Conservation (phyloP, 371 early-diverging fungal species). For the Lichtheimia corymbifera region DNA sequence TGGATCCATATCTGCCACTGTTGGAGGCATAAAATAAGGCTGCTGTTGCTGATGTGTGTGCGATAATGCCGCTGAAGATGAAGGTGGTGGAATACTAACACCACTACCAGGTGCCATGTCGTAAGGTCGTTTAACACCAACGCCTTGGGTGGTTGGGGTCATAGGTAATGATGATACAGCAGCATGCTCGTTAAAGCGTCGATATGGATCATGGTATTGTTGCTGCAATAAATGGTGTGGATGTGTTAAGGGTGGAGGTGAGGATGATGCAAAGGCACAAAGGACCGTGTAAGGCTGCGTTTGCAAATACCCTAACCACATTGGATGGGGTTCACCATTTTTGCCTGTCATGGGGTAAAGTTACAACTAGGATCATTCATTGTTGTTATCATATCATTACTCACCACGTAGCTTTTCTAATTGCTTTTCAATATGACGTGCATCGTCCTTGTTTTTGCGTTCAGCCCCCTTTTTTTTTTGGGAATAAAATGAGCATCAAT, state of each 20-base stretch:
- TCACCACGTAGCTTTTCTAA: constrained; percentile 44
- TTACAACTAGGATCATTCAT: no score
- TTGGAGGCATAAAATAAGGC: constrained; percentile 23
- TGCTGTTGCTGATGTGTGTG: constrained; percentile 8
- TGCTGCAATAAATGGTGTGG: constrained; percentile 7
- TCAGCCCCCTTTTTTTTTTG: constrained; percentile 52
- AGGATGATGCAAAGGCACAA: constrained; percentile 17
- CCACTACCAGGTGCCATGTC: no score
- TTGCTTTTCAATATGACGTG: constrained; percentile 59
- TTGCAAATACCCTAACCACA: constrained; percentile 43
- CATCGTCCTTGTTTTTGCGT: constrained; percentile 65
- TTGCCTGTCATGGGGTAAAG: constrained; percentile 6
- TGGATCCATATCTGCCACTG: constrained; percentile 35
- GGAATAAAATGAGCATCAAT: background rate
- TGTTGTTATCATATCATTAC: no score
- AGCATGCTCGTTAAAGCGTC: background rate
- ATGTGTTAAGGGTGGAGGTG: background rate
- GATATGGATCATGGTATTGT: background rate
- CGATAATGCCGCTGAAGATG: constrained; percentile 6
- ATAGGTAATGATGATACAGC: background rate
- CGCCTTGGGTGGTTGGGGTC: no score
- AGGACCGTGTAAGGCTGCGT: constrained; percentile 34
- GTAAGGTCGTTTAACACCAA: no score
- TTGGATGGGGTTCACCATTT: constrained; percentile 44
- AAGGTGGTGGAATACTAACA: background rate